Evolutionary conservation across 2,329 filamentous ascomycete genomes (phyloP), one percentile per base, ranked within the genome.

Genomic region (Xylaria polymorpha): DNA sequence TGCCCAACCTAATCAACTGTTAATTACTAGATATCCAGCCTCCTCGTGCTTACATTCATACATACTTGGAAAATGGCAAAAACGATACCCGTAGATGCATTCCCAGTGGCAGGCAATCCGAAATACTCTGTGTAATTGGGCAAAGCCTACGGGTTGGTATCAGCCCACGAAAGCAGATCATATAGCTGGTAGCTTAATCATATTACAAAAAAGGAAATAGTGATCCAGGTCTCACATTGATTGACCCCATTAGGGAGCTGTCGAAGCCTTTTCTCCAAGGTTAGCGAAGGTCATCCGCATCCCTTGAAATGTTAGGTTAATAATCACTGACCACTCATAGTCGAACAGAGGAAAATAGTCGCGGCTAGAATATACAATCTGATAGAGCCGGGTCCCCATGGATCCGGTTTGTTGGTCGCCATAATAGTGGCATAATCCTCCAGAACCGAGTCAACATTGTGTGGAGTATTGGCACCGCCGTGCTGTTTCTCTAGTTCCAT

Each of bases 51-150:
- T 29, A 6, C 5, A 18, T 53, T 35, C 37, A n/a, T 37, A 56
- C 68, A 10, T 69, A 77, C 74, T 68, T 80, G 76, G 58, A 81
- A 83, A 46, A 85, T 84, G 29, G 82, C 79, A 44, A 84, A 84
- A 5, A 84, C 79, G 15, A 84, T 78, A 14, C 83, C 83, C 0
- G 82, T 84, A 18, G 79, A 76, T 1, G 80, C 75, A 44, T 81
- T 80, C 9, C 82, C 82, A 15, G 74, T 73, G 61, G 69, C 67
- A 14, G 80, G 73, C 12, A 82, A 73, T 22, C 74, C 74, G 61
- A 82, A 84, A 67, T 83, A 83, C 4, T 73, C 59, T 1, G 79
- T 82, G 62, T 81, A 84, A 60, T 81, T 81, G 0, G 79, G 79
- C 22, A 84, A 73, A 14, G 75, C 74, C 74, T 76, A 43, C 5